Evolutionary conservation across 2,329 filamentous ascomycete genomes (phyloP).

Genomic region (Fonsecaea nubica): DNA sequence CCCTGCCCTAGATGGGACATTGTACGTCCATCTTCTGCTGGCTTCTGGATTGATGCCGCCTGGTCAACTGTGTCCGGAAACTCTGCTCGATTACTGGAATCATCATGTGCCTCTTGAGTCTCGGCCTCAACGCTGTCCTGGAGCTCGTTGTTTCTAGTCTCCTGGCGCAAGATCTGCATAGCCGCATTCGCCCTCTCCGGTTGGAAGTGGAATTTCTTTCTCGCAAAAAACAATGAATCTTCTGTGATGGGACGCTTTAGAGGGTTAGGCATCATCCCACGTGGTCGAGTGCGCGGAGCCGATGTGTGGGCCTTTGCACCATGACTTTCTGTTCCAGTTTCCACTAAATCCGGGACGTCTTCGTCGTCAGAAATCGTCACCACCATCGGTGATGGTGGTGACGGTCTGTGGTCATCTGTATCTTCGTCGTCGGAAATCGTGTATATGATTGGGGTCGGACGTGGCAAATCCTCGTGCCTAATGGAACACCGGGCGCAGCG

Average conservation of each 20-base stretch:
- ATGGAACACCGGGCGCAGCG: conserved; percentile 1
- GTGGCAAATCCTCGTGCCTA: background rate
- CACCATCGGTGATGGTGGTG: background rate
- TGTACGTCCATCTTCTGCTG: background rate
- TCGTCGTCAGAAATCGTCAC: background rate
- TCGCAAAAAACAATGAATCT: conserved; percentile 9
- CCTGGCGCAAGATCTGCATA: conserved; percentile 4
- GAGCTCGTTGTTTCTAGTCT: background rate
- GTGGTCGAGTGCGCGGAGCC: conserved; percentile 1
- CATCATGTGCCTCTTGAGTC: background rate
- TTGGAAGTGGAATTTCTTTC: conserved; percentile 9
- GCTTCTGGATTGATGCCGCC: background rate
- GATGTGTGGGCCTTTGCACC: background rate
- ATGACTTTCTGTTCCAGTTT: background rate
- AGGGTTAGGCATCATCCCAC: background rate
- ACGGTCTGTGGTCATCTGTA: conserved; percentile 6
- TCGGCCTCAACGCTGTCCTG: background rate
- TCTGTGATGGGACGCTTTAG: conserved; percentile 19
- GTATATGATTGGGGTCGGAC: background rate
- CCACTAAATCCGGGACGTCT: background rate
- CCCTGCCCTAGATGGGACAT: background rate
- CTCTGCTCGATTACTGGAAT: background rate
- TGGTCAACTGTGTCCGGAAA: background rate
- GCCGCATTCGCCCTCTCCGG: background rate
- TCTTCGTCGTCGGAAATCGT: conserved; percentile 23